Evolutionary conservation across 352 stramenopile genomes (phyloP), one percentile per base, ranked within the genome.

Genomic region (Phytophthora citricola): DNA sequence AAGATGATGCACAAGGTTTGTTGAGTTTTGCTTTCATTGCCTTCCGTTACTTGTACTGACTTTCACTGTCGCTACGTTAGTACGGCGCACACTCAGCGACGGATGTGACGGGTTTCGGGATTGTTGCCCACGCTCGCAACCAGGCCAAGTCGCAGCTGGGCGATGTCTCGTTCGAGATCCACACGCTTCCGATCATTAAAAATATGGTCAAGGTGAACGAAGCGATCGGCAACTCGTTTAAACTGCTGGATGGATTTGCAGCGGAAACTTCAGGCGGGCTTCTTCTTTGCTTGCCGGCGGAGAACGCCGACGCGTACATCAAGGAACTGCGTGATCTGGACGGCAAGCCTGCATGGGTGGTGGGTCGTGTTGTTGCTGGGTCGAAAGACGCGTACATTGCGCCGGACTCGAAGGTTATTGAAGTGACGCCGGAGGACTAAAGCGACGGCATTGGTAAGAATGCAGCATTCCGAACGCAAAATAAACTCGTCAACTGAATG

Each of bases 91-190:
- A 97, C 72, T 97, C 93, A 29, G 92, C 88, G n/a, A 99, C 96
- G 20, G 96, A 98, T 73, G 94, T 98, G 38, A 99, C 96, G 57
- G 96, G 96, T 59, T 99, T 99, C 80, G 96, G 96, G 20, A 89
- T 98, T 38, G 74, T 98, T 17, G 94, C 93, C 34, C 96, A 99
- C 77, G 91, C 94, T 24, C 77, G 81, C 39, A 98, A 98, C 77
- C 85, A 98, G 56, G 90, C 94, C 58, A 91, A 98, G 69, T 97
- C 96, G 56, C 95, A 98, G 79, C 75, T 76, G 9, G 73, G 47
- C 5, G 71, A 82, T n/a, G 93, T 98, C 26, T 85, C 92, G 39
- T 96, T 98, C 47, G 88, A 97, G 73, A 80, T 98, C 46, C 89
- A 98, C 73, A 97, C 91, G 12, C 78, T 99, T 22, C 96, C 96